A percentile compares a stretch with the other conserved stretches of the same genome.
These are phyloP conservation scores for Euphorbia pulcherrima DNA, from an alignment of 345 rosid species.

Conservation along the genomic window DNA sequence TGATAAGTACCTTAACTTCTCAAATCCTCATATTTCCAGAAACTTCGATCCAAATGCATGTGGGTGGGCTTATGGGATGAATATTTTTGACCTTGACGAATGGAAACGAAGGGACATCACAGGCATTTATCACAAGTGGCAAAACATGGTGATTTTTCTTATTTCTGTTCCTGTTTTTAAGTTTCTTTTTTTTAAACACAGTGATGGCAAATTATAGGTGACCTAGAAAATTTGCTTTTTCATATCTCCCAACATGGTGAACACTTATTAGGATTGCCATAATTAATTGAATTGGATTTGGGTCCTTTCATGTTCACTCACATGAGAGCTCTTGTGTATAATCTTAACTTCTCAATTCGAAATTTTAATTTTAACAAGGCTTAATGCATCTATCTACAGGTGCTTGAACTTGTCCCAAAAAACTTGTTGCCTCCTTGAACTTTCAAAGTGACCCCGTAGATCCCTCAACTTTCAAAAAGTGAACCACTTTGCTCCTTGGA, in stretches of 20 bases:
- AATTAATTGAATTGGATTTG: too few relatives aligned
- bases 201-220: background rate
- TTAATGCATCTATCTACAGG: too few relatives aligned
- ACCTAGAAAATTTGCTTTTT: background rate
- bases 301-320: background rate
- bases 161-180: background rate
- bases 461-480: too few relatives aligned
- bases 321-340: background rate
- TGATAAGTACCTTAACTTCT: conserved; percentile 92
- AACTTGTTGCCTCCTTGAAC: too few relatives aligned
- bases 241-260: background rate
- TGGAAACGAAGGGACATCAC: conserved; percentile 96
- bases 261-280: background rate
- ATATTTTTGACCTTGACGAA: conserved; percentile 79
- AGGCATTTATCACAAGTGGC: conserved; percentile 98
- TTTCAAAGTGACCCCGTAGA: too few relatives aligned
- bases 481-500: too few relatives aligned
- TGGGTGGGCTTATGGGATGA: conserved; percentile 99
- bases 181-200: too few relatives aligned
- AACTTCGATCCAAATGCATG: conserved; percentile 94
- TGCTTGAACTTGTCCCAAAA: too few relatives aligned
- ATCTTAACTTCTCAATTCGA: background rate
- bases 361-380: too few relatives aligned
- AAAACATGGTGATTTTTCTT: conserved; percentile 66
- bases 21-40: conserved; percentile 84